These are phyloP conservation scores for Neonectria coccinea DNA, from an alignment of 2,329 filamentous ascomycete species.

Conservation along the genomic window DNA sequence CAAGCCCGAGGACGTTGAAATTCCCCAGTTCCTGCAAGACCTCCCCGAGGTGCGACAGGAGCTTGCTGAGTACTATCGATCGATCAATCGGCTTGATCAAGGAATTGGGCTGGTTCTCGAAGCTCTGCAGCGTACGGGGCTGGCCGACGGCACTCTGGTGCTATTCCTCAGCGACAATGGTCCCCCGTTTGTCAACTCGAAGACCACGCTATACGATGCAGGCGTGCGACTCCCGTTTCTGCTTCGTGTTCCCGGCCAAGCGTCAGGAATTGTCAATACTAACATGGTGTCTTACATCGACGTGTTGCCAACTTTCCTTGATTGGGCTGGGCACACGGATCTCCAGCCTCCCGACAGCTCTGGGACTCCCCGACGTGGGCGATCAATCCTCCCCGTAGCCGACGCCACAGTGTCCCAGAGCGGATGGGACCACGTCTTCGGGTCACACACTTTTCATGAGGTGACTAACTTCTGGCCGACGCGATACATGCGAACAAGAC, in stretches of 20 bases:
- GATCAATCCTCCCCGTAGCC: slow-evolving; percentile 55
- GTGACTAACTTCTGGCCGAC: slow-evolving; percentile 64
- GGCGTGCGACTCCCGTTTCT: slow-evolving; percentile 59
- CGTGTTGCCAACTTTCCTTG: slow-evolving; percentile 58
- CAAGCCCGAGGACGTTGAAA: slow-evolving; percentile 50
- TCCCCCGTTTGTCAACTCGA: slow-evolving; percentile 63
- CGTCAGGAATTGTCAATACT: slow-evolving; percentile 49
- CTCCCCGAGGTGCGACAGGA: slow-evolving; percentile 55
- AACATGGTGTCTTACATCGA: slow-evolving; percentile 61
- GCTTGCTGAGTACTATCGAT: slow-evolving; percentile 56
- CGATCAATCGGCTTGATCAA: slow-evolving; percentile 56
- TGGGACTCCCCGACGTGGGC: slow-evolving; percentile 42
- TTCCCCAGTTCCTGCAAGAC: slow-evolving; percentile 57
- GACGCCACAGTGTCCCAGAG: slow-evolving; percentile 31
- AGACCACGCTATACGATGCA: slow-evolving; percentile 62
- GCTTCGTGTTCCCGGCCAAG: slow-evolving; percentile 50
- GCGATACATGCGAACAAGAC: slow-evolving; percentile 55
- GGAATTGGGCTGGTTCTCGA: slow-evolving; percentile 56
- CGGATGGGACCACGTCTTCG: slow-evolving; percentile 56
- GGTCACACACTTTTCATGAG: slow-evolving; percentile 65
- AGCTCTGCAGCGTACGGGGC: slow-evolving; percentile 47
- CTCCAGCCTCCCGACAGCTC: slow-evolving; percentile 25
- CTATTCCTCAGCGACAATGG: slow-evolving; percentile 63
- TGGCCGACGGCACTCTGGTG: slow-evolving; percentile 55
- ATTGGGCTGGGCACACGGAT: slow-evolving; percentile 49